Percentiles rank a stretch among this genome's conserved stretches.
Evolutionary conservation across 129 eudicot genomes (phyloP).

Genomic region (Centrapalus pauciflorus): DNA sequence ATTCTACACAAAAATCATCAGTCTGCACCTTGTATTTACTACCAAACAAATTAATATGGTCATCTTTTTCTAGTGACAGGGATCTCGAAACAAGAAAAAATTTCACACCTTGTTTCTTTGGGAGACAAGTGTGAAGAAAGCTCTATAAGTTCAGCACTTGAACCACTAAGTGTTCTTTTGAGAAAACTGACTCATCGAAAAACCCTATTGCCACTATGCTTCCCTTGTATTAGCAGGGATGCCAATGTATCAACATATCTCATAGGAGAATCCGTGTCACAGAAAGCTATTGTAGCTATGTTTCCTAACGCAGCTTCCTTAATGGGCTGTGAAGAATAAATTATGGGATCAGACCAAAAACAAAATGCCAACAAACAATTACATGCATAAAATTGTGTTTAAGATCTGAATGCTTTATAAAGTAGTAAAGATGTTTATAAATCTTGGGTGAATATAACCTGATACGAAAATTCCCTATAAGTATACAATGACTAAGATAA

Average conservation of each 20-base stretch:
- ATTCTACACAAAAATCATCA: neutral
- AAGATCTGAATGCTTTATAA: too few relatives aligned
- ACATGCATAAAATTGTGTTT: too few relatives aligned
- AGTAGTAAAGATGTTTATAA: too few relatives aligned
- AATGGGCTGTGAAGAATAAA: constrained; percentile 47
- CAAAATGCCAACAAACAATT: neutral
- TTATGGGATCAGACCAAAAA: neutral
- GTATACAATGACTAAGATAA: neutral
- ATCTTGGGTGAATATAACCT: too few relatives aligned
- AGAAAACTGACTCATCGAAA: constrained; percentile 29
- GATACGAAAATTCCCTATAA: constrained; percentile 7
- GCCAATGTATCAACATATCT: constrained; percentile 69
- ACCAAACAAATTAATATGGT: neutral
- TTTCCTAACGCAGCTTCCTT: constrained; percentile 73
- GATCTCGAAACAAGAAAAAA: constrained; percentile 4
- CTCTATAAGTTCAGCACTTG: constrained; percentile 34
- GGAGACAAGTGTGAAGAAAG: constrained; percentile 22
- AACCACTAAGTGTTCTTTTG: constrained; percentile 31
- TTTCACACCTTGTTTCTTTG: constrained; percentile 38
- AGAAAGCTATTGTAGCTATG: constrained; percentile 76
- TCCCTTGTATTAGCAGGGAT: constrained; percentile 80
- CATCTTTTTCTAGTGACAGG: neutral
- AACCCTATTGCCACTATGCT: constrained; percentile 58
- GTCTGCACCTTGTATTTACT: neutral
- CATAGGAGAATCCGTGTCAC: constrained; percentile 83